Percentiles rank a stretch among this genome's conserved stretches.
Evolutionary conservation across 495 filamentous ascomycete species (phyloP).

Genomic region (Neurospora sp.): DNA sequence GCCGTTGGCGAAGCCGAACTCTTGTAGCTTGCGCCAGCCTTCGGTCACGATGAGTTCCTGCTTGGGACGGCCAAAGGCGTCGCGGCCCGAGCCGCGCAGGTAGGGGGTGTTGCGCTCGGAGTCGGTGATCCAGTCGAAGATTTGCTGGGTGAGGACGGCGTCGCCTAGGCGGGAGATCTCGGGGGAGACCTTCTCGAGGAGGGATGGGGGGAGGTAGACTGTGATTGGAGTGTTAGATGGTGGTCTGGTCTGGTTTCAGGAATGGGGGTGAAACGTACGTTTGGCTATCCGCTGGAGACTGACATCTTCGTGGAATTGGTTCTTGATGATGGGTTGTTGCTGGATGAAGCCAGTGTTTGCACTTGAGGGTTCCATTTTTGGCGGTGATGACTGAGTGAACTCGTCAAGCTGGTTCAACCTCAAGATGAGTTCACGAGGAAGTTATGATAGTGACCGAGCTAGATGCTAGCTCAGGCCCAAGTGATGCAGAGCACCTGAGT

Average conservation of each 20-base stretch:
- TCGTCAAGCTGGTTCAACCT: background rate
- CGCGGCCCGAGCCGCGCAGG: conserved; percentile 34
- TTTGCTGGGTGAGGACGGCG: conserved; percentile 33
- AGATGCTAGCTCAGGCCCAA: background rate
- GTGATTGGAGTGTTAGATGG: background rate
- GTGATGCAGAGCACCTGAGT: background rate
- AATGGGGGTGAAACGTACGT: conserved; percentile 16
- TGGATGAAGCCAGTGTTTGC: conserved; percentile 43
- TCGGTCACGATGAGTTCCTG: conserved; percentile 42
- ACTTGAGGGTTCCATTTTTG: conserved; percentile 33
- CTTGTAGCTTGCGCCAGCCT: conserved; percentile 48
- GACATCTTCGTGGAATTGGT: conserved; percentile 40
- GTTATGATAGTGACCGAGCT: background rate
- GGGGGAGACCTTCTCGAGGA: conserved; percentile 24
- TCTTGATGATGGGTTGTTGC: conserved; percentile 29
- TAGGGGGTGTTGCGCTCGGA: conserved; percentile 50
- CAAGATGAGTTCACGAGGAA: background rate
- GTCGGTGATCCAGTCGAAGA: conserved; percentile 45
- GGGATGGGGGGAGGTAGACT: conserved; percentile 37
- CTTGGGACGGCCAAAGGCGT: conserved; percentile 40
- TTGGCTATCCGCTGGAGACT: conserved; percentile 33
- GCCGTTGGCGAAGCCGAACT: conserved; percentile 39
- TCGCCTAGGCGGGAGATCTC: conserved; percentile 33
- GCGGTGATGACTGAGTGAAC: background rate
- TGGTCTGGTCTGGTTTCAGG: background rate